Conservation (phyloP, 805 yeast species). For the Starmera quercuum region DNA sequence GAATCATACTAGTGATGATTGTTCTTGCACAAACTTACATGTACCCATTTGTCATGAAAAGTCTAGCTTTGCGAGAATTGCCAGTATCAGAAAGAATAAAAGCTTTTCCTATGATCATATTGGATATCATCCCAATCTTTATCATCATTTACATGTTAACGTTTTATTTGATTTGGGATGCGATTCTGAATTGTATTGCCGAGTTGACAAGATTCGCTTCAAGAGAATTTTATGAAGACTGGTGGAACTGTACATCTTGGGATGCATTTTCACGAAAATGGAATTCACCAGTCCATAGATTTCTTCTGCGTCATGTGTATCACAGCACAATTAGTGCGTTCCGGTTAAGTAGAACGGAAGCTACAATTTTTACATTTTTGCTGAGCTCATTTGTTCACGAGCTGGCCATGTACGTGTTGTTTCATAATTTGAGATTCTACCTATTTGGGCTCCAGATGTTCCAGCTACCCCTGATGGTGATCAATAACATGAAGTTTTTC, state of each 20-base stretch:
- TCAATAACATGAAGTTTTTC: constrained; percentile 55
- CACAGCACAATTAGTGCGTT: constrained; percentile 81
- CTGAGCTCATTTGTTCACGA: constrained; percentile 85
- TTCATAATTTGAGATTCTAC: constrained; percentile 74
- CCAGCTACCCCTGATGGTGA: constrained; percentile 71
- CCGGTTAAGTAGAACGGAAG: constrained; percentile 53
- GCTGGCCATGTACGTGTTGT: constrained; percentile 83
- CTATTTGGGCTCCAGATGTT: constrained; percentile 74
- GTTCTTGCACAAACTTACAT: constrained; percentile 66
- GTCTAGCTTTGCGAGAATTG: constrained; percentile 43
- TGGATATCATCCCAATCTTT: constrained; percentile 79
- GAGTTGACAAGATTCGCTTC: constrained; percentile 85
- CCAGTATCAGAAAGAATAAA: constrained; percentile 37
- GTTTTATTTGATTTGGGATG: constrained; percentile 93
- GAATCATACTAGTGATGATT: constrained; percentile 78
- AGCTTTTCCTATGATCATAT: constrained; percentile 48
- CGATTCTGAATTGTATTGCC: constrained; percentile 82
- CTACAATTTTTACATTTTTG: constrained; percentile 72
- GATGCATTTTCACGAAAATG: constrained; percentile 88
- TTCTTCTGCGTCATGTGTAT: constrained; percentile 86
- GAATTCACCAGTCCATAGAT: constrained; percentile 91
- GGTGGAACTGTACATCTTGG: constrained; percentile 98
- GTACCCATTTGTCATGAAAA: constrained; percentile 64
- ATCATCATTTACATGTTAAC: constrained; percentile 65
- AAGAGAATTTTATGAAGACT: constrained; percentile 87